Evolutionary conservation across 2,329 filamentous ascomycete species (phyloP), one percentile per base, ranked within the genome.

Genomic region (Penicillium glabrum): DNA sequence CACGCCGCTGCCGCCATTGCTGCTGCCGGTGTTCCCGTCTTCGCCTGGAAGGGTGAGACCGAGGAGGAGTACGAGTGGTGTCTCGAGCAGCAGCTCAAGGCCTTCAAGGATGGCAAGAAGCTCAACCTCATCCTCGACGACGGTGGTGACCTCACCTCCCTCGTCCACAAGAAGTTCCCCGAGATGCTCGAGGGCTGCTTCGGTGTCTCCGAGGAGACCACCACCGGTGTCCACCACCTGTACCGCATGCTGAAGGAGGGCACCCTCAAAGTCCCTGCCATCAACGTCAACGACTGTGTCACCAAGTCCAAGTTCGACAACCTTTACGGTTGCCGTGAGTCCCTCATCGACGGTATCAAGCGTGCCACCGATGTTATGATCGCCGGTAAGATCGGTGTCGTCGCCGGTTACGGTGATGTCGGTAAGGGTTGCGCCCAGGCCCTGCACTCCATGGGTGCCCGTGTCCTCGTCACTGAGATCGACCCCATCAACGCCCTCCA

Each of bases 301-400:
- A 99, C 95, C 81, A 99, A 98, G 89, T 96, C 92, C 82, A 99
- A 99, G 87, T 99, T 99, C 79, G 95, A 98, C 87, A 99, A 99
- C 89, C 83, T 98, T 67, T 99, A 98, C 87, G 93, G 95, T 76
- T 98, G 95, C 91, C 89, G 92, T 78, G 95, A 98, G 85, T 97
- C 93, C 64, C 89, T 99, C 72, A 88, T 99, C 74, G 95, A 99
- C 79, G 95, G 95, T 79, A 98, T 99, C 88, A 99, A 98, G 90
- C 93, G 93, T 83, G 93, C 95, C 72, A 99, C 95, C 79, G 93
- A 99, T 84, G 95, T 98, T 81, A 99, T 99, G 95, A 93, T 98
- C 85, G 95, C 95, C 75, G 95, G 95, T 79, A 98, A 99, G 89
- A 87, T 97, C 73, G 92, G 91, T 67, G 93, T 98, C 68, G 95